A percentile compares a stretch with the other conserved stretches of the same genome.
Evolutionary conservation across 495 filamentous ascomycete species (phyloP).

Genomic region (Bacidia gigantensis): DNA sequence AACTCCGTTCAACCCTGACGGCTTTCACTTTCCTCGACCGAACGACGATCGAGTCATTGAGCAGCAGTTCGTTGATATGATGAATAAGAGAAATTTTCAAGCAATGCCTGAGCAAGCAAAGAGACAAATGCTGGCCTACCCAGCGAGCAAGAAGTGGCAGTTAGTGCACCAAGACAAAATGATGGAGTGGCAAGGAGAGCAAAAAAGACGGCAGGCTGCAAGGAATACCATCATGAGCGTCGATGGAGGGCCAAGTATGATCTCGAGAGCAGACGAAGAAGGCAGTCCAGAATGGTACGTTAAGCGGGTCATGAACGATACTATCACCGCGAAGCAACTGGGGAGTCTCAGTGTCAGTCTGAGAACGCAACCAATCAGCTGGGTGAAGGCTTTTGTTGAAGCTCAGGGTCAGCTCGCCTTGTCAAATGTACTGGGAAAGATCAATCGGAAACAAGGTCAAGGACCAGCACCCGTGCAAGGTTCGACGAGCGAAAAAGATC

Average conservation of each 20-base stretch:
- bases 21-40: constrained; percentile 55
- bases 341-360: constrained; percentile 86
- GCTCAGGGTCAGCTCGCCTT: constrained; percentile 94
- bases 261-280: constrained; percentile 75
- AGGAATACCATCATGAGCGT: constrained; percentile 44
- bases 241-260: constrained; percentile 49
- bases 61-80: constrained; percentile 77
- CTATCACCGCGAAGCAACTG: constrained; percentile 78
- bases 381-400: constrained; percentile 94
- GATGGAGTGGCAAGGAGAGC: constrained; percentile 84
- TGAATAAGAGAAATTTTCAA: constrained; percentile 96
- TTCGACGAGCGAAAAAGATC: constrained; percentile 63
- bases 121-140: constrained; percentile 90
- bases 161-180: constrained; percentile 89
- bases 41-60: constrained; percentile 81
- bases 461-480: constrained; percentile 54
- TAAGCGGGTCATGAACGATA: constrained; percentile 89
- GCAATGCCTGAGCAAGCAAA: constrained; percentile 91
- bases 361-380: constrained; percentile 88
- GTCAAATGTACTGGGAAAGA: constrained; percentile 83
- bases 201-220: constrained; percentile 66
- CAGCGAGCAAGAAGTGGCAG: constrained; percentile 91
- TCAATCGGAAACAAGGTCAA: constrained; percentile 71
- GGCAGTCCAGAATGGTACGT: constrained; percentile 98
- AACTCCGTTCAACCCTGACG: constrained; percentile 37